These are phyloP conservation scores for Barnettozyma populi DNA, from an alignment of 805 yeast species.

Conservation along the genomic window DNA sequence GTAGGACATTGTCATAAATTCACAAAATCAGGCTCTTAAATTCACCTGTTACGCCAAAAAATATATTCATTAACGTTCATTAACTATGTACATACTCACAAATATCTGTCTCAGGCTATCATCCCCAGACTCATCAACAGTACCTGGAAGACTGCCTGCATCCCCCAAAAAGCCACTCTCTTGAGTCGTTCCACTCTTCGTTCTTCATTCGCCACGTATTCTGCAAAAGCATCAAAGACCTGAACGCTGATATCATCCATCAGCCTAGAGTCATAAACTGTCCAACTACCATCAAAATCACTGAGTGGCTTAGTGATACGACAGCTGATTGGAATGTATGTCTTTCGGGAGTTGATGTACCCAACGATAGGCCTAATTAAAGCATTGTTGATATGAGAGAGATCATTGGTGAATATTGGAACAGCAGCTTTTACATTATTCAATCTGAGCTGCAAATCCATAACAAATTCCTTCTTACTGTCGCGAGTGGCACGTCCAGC, in stretches of 20 bases:
- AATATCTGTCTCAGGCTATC: conserved; percentile 31
- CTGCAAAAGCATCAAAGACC: conserved; percentile 85
- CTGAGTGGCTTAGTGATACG: conserved; percentile 69
- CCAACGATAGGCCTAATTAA: conserved; percentile 92
- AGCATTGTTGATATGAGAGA: conserved; percentile 90
- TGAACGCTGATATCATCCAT: conserved; percentile 90
- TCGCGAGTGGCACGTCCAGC: conserved; percentile 2
- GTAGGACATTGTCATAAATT: no score
- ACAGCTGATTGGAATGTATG: conserved; percentile 83
- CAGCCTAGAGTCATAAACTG: conserved; percentile 80
- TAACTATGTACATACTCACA: neutral
- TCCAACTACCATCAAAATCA: conserved; percentile 97
- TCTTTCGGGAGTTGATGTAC: conserved; percentile 84
- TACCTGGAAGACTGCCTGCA: conserved; percentile 78
- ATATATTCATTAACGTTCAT: neutral
- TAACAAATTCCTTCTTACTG: conserved; percentile 48
- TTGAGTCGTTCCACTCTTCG: conserved; percentile 63
- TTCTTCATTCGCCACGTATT: conserved; percentile 85
- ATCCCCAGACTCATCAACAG: conserved; percentile 80
- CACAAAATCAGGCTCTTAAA: no score
- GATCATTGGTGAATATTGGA: conserved; percentile 80
- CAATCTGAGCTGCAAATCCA: conserved; percentile 74
- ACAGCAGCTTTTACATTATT: conserved; percentile 86
- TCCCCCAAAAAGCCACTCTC: conserved; percentile 89
- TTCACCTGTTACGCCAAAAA: no score